Percentiles rank a stretch among this genome's conserved stretches.
phyloP scores from a whole-genome alignment of 1,139 yeast species.

The Geotrichum histeridarum region DNA sequence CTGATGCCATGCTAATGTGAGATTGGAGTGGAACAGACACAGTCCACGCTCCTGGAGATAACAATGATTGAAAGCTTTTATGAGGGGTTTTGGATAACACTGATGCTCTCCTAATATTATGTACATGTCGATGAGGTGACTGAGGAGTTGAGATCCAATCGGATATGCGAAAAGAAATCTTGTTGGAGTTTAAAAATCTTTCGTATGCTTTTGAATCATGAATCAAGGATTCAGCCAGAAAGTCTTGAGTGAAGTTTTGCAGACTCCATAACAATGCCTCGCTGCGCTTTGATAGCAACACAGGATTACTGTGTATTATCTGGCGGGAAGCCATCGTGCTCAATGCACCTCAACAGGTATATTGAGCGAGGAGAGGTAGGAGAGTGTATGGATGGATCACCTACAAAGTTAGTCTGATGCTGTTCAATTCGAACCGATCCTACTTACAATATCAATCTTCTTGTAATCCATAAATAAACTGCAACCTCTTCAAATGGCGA shows the following conservation, averaged over 20 bases:
- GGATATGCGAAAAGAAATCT: constrained; percentile 9
- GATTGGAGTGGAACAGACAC: not conserved
- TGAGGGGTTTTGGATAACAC: not conserved
- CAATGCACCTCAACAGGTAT: constrained; percentile 9
- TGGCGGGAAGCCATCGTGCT: constrained; percentile 19
- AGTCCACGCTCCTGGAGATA: not conserved
- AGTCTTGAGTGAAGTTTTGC: constrained; percentile 19
- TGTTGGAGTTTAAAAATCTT: constrained; percentile 11
- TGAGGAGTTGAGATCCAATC: constrained; percentile 11
- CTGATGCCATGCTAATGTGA: not conserved
- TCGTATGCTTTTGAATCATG: constrained; percentile 10
- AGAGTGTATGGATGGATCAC: not conserved
- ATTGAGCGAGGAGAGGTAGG: not conserved
- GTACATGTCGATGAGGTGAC: not conserved
- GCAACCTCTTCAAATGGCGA: not conserved
- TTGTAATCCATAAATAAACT: not conserved
- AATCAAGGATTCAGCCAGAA: constrained; percentile 17
- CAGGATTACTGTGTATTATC: constrained; percentile 14
- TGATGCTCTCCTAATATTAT: not conserved
- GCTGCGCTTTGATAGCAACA: constrained; percentile 11
- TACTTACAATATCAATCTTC: not conserved
- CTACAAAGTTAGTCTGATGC: not conserved
- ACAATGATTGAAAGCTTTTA: not conserved
- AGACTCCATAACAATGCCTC: constrained; percentile 18
- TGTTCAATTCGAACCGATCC: too few species aligned